Evolutionary conservation across 257 asterid genomes (phyloP), one percentile per base, ranked within the genome.

Genomic region (Solanum lignicaule): DNA sequence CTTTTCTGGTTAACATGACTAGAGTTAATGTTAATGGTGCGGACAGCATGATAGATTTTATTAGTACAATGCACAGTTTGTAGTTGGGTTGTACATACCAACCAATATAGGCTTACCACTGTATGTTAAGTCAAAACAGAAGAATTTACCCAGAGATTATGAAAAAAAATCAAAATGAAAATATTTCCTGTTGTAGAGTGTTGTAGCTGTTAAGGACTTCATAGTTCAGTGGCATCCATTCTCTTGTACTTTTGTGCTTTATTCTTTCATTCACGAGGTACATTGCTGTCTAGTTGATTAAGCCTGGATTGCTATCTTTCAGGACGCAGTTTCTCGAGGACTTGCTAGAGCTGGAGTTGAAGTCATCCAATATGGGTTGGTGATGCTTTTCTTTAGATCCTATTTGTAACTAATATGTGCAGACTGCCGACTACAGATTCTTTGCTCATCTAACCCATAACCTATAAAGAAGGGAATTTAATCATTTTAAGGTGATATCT

Each of bases 251-350:
- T 48, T 29, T 33, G 41, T 82, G 41, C 41, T 29, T 46, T 29
- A 29, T 82, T 82, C 85, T 29, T 46, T 82, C 43, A 81, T 81
- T 48, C 18, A 29, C 27, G 20, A 15, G 85, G 85, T 18, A 46
- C 39, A 46, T 81, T 46, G 66, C 85, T 27, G 41, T 81, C 69
- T 48, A 6, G 55, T 74, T 82, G 85, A 82, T 82, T 89, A 58
- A 71, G 55, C 15, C 87, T 29, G 87, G 10, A 76, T 52, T 88
- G 79, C 35, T 68, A 29, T 85, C 90, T 92, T 89, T 87, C 98
- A 97, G 99, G 98, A 94, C 88, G 98, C 99, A 83, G 98, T 94
- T 87, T 93, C 99, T 88, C 93, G 93, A 90, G 99, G 99, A 90
- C 92, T 97, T 66, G 91, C 92, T 91, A 93, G 91, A 87, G 96